Evolutionary conservation across 2,329 filamentous ascomycete genomes (phyloP).

Genomic region (Geoglossum cookeanum): DNA sequence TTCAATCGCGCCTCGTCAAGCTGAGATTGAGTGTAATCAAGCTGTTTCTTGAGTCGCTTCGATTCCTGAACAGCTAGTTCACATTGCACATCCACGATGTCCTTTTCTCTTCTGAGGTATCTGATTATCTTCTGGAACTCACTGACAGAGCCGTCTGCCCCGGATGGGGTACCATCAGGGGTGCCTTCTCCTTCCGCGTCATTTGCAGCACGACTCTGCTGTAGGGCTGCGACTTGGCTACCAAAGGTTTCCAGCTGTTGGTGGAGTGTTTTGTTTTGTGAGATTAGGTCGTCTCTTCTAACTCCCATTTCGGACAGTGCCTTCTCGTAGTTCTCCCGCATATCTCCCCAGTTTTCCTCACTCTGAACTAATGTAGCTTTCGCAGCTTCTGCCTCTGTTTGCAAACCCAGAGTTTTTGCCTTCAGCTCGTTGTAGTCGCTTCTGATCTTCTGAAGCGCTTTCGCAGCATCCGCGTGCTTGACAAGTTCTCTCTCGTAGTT

Average conservation of each 20-base stretch:
- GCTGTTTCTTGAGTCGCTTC: conserved; percentile 74
- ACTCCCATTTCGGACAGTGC: conserved; percentile 64
- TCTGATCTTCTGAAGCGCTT: conserved; percentile 59
- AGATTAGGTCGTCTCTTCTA: conserved; percentile 64
- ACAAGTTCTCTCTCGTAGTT: conserved; percentile 89
- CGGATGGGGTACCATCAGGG: conserved; percentile 25
- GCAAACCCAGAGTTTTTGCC: conserved; percentile 54
- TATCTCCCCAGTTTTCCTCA: conserved; percentile 75
- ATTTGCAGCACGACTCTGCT: conserved; percentile 46
- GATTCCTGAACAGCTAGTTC: conserved; percentile 75
- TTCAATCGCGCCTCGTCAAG: conserved; percentile 79
- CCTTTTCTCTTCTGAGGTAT: conserved; percentile 86
- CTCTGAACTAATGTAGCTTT: conserved; percentile 61
- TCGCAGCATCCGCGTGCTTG: conserved; percentile 90
- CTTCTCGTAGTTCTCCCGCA: conserved; percentile 59
- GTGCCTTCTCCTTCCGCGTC: conserved; percentile 32
- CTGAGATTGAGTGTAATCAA: conserved; percentile 71
- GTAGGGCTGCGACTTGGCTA: conserved; percentile 58
- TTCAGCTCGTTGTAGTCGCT: conserved; percentile 66
- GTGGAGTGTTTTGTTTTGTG: conserved; percentile 81
- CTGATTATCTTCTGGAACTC: conserved; percentile 78
- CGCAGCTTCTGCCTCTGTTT: conserved; percentile 69
- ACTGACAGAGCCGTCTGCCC: conserved; percentile 37
- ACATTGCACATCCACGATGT: conserved; percentile 92
- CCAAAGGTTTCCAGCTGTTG: conserved; percentile 72